Evolutionary conservation across 2,329 filamentous ascomycete species (phyloP).

Genomic region (Pseudonectria buxi): DNA sequence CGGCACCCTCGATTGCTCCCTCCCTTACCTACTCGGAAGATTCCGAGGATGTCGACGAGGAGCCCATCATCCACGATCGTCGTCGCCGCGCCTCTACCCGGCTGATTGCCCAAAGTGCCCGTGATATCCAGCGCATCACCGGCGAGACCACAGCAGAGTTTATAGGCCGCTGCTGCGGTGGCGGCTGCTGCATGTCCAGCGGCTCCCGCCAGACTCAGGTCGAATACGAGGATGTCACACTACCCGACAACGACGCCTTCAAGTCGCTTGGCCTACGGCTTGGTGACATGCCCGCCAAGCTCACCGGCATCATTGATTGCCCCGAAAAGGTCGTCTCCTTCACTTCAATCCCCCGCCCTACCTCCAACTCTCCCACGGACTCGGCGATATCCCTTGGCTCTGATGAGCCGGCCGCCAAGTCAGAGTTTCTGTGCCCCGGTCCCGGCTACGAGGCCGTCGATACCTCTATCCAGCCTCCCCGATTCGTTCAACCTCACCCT

Average conservation of each 20-base stretch:
- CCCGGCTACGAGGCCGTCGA: slow-evolving; percentile 40
- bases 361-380: slow-evolving; percentile 38
- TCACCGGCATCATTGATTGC: slow-evolving; percentile 65
- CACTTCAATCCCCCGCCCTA: slow-evolving; percentile 43
- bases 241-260: slow-evolving; percentile 81
- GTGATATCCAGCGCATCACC: slow-evolving; percentile 57
- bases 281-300: slow-evolving; percentile 62
- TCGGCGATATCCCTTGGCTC: slow-evolving; percentile 40
- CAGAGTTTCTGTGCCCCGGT: slow-evolving; percentile 20
- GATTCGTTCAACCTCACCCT: slow-evolving; percentile 88
- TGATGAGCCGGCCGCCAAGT: slow-evolving; percentile 21
- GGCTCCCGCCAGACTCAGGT: slow-evolving; percentile 38
- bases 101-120: slow-evolving; percentile 57
- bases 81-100: slow-evolving; percentile 62
- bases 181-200: slow-evolving; percentile 54
- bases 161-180: slow-evolving; percentile 57
- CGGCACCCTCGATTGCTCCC: slow-evolving; percentile 46
- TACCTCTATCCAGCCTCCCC: slow-evolving; percentile 66
- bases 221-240: slow-evolving; percentile 44
- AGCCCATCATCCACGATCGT: slow-evolving; percentile 38
- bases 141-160: slow-evolving; percentile 57
- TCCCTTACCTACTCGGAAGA: slow-evolving; percentile 58
- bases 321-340: slow-evolving; percentile 72
- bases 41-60: slow-evolving; percentile 52
- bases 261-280: slow-evolving; percentile 71